phyloP scores from a whole-genome alignment of 805 yeast species.

The Saturnispora dispora region DNA sequence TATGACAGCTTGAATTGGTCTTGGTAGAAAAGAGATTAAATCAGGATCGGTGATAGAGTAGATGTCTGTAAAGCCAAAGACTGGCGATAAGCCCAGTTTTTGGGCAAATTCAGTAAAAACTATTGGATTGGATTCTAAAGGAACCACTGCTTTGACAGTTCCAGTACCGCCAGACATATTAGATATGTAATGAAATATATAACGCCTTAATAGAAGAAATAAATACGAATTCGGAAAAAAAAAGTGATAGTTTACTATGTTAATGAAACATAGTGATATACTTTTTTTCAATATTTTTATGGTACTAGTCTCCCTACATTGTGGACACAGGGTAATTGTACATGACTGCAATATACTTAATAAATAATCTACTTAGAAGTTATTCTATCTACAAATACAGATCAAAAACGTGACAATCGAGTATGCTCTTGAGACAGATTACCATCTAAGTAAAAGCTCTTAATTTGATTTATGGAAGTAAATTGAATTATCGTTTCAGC shows the following conservation, averaged over 20 bases:
- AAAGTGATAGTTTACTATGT: too few species aligned
- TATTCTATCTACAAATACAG: too few species aligned
- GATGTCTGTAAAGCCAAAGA: conserved; percentile 65
- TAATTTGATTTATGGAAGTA: too few species aligned
- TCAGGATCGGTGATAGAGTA: conserved; percentile 80
- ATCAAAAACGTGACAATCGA: neutral
- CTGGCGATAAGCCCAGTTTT: conserved; percentile 55
- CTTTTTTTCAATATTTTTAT: too few species aligned
- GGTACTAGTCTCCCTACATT: too few species aligned
- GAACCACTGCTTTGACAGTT: conserved; percentile 47
- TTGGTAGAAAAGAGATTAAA: conserved; percentile 68
- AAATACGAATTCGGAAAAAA: too few species aligned
- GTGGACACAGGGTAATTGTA: too few species aligned
- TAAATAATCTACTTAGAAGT: neutral
- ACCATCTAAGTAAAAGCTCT: too few species aligned
- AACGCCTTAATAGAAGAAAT: neutral
- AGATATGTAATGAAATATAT: neutral
- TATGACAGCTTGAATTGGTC: conserved; percentile 71
- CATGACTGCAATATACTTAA: neutral
- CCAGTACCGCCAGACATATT: neutral
- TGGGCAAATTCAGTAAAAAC: conserved; percentile 65
- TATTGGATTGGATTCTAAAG: conserved; percentile 85
- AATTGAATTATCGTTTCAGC: conserved; percentile 22
- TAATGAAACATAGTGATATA: too few species aligned
- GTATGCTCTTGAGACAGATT: too few species aligned